Base-by-base conservation (phyloP, 768 basidiomycete species). In the Tricholoma sp. region DNA sequence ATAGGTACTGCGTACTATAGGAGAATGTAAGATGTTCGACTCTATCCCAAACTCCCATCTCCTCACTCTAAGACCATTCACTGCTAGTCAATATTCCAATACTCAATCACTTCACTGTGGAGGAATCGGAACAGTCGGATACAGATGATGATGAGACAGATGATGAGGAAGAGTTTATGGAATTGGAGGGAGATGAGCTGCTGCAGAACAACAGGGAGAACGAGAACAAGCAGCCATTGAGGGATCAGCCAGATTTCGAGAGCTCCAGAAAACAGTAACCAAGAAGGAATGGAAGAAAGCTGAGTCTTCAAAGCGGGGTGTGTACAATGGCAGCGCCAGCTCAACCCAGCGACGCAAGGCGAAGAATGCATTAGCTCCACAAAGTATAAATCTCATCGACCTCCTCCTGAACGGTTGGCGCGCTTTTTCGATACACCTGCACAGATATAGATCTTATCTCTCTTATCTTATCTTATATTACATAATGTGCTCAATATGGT, bases 361-460 rank as follows among this genome's bases (percentile, higher is more conserved):
- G 13, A 53, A 39, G 29, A 31, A 54, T 55, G 29, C 45, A 49
- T 48, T n/a, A n/a, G n/a, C n/a, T n/a, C n/a, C n/a, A n/a, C n/a
- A n/a, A n/a, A 37, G 37, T 37, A 37, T 37, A 37, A 37, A 37
- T 37, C 11, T 37, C 37, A 37, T 37, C 13, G 37, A 37, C 37
- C 6, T 37, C 37, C 37, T 37, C 37, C 37, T 37, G 37, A 37
- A 37, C 37, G 5, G 37, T 37, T 37, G 37, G 37, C 37, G 5
- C n/a, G 37, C 11, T 37, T 37, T 37, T 37, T 37, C 8, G 13
- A 37, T 11, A 8, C 12, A 12, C 18, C 42, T 44, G 42, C 42
- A 44, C 42, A 44, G 42, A 44, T 20, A 44, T 44, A 44, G 42
- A 18, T 44, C 42, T 44, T 44, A 44, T 44, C 42, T 44, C 42